Evolutionary conservation across 2,329 filamentous ascomycete species (phyloP), one percentile per base, ranked within the genome.

Genomic region (Fusarium anguioides): DNA sequence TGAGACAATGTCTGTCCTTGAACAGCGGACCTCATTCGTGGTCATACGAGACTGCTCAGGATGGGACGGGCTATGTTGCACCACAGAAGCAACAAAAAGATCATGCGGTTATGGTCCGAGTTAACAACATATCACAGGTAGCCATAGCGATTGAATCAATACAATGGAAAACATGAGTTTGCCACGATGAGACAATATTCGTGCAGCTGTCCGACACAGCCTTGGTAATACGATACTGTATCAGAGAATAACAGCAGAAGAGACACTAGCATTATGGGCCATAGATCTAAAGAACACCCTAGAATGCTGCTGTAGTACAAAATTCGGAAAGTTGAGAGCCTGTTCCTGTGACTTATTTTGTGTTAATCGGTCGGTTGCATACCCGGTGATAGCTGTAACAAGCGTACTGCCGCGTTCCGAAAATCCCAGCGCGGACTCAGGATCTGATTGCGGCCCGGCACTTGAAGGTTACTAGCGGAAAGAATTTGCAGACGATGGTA

Each of bases 361-460:
- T 57, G 50, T 51, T 31, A 33, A 39, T n/a, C 50, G 60, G 55
- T 14, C 47, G 42, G 35, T 44, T 60, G 42, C 55, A 62, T 68
- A 46, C 21, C 64, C 44, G 55, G 50, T 21, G 26, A 47, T 48
- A 18, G 20, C 20, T 62, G 50, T 24, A 66, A 39, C 37, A 50
- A 33, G 50, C 26, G 37, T 63, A 26, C 56, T 45, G 46, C 35
- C 29, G 46, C 36, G 21, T 49, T 41, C 42, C 36, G 60, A 66
- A 48, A 26, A 24, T 29, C 9, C n/a, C 21, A 33, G 18, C 24
- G 35, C 33, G 40, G 36, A 21, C 17, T 18, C 24, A 15, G n/a
- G n/a, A n/a, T n/a, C n/a, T n/a, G n/a, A n/a, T n/a, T n/a, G n/a
- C n/a, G n/a, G n/a, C n/a, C n/a, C n/a, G n/a, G n/a, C n/a, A n/a